Base-by-base conservation (phyloP, 257 asterid species). In the Perilla frutescens region DNA sequence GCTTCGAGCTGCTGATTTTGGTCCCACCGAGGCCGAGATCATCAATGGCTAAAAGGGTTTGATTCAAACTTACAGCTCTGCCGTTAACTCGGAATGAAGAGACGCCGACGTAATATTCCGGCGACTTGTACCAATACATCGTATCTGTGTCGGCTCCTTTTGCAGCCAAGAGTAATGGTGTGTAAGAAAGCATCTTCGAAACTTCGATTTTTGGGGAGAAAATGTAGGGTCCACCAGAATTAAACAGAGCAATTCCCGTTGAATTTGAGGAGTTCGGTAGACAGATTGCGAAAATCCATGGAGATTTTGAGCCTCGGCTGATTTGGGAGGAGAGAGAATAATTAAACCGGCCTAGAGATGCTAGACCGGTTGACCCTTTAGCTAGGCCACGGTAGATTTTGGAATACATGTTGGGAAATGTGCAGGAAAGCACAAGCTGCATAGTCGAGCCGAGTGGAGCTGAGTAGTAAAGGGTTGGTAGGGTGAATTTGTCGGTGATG, bases 311-410 rank as follows among this genome's bases (percentile, higher is more conserved):
- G 0, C 71, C 61, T 7, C 81, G 45, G 76, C 80, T 80, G 11
- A 83, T 65, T 14, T 77, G 83, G 36, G 84, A 81, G 7, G 83
- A 74, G 2, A 80, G 71, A 0, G 85, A 83, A 31, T 80, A 78
- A 32, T 83, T 80, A 39, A 68, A 81, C 63, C 87, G 73, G 59
- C 85, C 87, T 0, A 83, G 72, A 1, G 85, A 68, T 1, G 87
- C 87, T 63, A 83, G 45, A 31, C 87, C 85, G 44, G 69, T 12
- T 6, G 74, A 70, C 8, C 87, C 85, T 5, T 60, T 59, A 7
- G 85, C 83, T 0, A 83, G 69, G 20, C 85, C 85, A 0, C 65
- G 61, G 4, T 74, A 72, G 10, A 75, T 73, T 62, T 14, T 68
- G 7, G 76, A 15, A n/a, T 76, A 44, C 15, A 54, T 32, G 32